These are phyloP conservation scores for Candida gigantensis DNA, from an alignment of 1,139 yeast species.

Conservation along the genomic window DNA sequence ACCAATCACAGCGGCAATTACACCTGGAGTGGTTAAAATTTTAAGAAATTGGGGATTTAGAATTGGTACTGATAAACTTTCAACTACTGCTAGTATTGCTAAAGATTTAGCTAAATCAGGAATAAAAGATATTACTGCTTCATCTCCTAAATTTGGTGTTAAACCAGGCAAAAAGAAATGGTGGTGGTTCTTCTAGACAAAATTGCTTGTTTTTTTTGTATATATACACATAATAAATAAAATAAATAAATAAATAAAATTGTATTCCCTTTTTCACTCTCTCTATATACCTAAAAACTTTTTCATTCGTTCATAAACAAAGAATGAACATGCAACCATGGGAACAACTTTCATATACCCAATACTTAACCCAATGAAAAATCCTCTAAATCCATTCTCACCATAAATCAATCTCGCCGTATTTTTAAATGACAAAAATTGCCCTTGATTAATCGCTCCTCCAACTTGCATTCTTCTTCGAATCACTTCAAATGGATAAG, in stretches of 20 bases:
- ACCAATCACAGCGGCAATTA: conserved; percentile 90
- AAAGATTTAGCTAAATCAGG: conserved; percentile 17
- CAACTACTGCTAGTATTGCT: conserved; percentile 34
- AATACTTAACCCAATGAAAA: conserved; percentile 89
- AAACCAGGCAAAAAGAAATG: conserved; percentile 51
- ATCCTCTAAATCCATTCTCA: conserved; percentile 81
- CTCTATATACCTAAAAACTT: conserved; percentile 56
- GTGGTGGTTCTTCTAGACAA: conserved; percentile 61
- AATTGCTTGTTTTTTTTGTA: too few relatives aligned
- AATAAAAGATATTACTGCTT: conserved; percentile 37
- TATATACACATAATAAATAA: too few relatives aligned
- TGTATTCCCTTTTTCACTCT: too few relatives aligned
- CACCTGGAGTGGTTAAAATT: conserved; percentile 72
- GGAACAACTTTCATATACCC: conserved; percentile 96
- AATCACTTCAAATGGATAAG: conserved; percentile 94
- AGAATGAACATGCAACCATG: conserved; percentile 96
- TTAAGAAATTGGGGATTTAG: conserved; percentile 81
- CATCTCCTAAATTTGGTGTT: conserved; percentile 52
- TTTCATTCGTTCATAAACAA: conserved; percentile 88
- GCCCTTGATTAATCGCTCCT: conserved; percentile 69
- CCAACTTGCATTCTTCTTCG: conserved; percentile 97
- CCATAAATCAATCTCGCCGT: conserved; percentile 60
- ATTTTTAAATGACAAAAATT: conserved; percentile 53
- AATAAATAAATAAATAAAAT: conserved; percentile 5
- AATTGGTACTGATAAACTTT: conserved; percentile 55